Conservation (phyloP, 768 basidiomycete genomes). For the Phaeotremella skinneri region DNA sequence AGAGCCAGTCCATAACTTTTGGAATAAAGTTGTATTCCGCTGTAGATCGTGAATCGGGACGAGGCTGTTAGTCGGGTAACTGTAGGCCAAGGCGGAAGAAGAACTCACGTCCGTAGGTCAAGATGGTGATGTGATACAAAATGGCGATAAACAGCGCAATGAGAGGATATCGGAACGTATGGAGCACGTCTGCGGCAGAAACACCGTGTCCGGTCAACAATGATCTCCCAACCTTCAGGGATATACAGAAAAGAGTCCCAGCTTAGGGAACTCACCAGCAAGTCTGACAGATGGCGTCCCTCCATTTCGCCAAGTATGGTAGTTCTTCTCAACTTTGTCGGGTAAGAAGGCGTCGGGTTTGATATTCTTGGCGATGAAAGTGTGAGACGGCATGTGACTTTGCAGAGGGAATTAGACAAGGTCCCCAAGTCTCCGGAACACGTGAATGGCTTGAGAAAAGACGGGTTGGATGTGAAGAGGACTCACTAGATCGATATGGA, state of each 20-base stretch:
- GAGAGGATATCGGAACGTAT: conserved; percentile 22
- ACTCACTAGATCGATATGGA: conserved; percentile 45
- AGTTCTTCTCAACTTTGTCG: conserved; percentile 38
- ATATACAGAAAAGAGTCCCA: no score
- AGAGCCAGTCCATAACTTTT: conserved; percentile 21
- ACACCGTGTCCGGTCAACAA: no score
- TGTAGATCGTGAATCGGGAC: conserved; percentile 1
- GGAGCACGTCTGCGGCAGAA: conserved; percentile 24
- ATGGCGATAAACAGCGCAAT: conserved; percentile 32
- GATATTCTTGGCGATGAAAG: conserved; percentile 41
- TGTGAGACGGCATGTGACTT: conserved; percentile 47
- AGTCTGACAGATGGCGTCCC: conserved; percentile 25
- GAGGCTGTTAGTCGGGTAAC: background rate
- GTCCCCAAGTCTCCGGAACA: background rate
- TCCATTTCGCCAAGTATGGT: conserved; percentile 41
- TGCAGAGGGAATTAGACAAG: background rate
- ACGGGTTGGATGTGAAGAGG: background rate
- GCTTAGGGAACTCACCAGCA: conserved; percentile 21
- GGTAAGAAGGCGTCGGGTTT: conserved; percentile 31
- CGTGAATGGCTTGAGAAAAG: background rate
- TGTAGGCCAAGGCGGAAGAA: background rate
- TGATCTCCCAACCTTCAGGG: no score
- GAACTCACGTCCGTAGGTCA: conserved; percentile 34
- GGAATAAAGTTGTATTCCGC: conserved; percentile 41
- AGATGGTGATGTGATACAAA: conserved; percentile 34